Conservation (phyloP, 1,284 basidiomycete genomes). For the Naganishia albida region DNA sequence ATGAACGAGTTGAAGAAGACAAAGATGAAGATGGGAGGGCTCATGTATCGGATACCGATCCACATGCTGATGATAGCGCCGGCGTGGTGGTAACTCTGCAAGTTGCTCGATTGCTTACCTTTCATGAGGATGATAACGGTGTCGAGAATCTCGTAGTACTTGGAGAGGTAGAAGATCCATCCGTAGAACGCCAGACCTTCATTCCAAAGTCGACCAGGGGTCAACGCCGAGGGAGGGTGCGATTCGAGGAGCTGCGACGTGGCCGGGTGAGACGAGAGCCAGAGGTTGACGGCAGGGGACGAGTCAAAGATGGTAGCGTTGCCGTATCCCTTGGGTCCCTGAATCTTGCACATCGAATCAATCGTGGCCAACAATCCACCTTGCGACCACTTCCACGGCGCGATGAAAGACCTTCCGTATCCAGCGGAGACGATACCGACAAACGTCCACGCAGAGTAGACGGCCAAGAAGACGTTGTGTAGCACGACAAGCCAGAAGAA, state of each 20-base stretch:
- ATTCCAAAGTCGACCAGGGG: conserved; percentile 32
- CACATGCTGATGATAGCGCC: conserved; percentile 34
- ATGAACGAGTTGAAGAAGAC: conserved; percentile 33
- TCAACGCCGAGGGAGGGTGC: conserved; percentile 14
- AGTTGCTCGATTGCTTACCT: conserved; percentile 33
- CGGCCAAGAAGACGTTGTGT: conserved; percentile 34
- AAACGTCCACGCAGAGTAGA: conserved; percentile 36
- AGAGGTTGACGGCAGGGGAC: conserved; percentile 10
- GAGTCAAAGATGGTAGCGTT: conserved; percentile 30
- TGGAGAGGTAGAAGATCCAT: conserved; percentile 34
- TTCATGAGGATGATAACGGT: conserved; percentile 35
- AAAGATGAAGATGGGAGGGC: conserved; percentile 35
- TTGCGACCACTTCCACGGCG: conserved; percentile 25
- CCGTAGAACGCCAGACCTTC: conserved; percentile 35
- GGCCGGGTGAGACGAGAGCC: conserved; percentile 26
- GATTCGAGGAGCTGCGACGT: conserved; percentile 25
- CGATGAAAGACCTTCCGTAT: conserved; percentile 29
- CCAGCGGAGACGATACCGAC: conserved; percentile 29
- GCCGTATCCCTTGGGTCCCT: conserved; percentile 25
- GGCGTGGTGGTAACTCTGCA: conserved; percentile 35
- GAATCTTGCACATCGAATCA: conserved; percentile 33
- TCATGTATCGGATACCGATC: conserved; percentile 34
- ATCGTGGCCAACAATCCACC: conserved; percentile 28
- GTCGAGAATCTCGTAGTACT: conserved; percentile 34
- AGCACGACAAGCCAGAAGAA: conserved; percentile 33